A percentile compares a stretch with the other conserved stretches of the same genome.
phyloP scores from a whole-genome alignment of 345 rosid genomes.

The Citrus glauca region DNA sequence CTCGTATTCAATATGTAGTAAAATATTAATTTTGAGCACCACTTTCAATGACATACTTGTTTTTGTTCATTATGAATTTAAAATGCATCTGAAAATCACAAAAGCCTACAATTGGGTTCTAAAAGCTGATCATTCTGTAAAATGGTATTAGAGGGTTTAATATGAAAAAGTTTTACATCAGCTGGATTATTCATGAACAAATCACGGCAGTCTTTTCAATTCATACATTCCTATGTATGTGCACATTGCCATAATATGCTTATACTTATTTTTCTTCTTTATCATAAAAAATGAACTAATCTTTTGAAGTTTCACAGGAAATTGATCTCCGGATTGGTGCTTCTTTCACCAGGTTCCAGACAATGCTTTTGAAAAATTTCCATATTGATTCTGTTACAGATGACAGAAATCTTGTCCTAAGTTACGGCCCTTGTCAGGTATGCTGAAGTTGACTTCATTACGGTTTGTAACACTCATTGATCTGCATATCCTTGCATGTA shows the following conservation, averaged over 20 bases:
- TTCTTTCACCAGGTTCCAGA: constrained; percentile 96
- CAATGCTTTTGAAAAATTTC: constrained; percentile 79
- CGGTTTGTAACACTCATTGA: background rate
- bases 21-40: background rate
- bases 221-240: background rate
- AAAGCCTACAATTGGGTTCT: background rate
- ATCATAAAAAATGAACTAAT: background rate
- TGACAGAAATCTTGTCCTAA: constrained; percentile 81
- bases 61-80: background rate
- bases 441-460: constrained; percentile 12
- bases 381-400: constrained; percentile 61
- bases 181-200: background rate
- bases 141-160: background rate
- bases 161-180: background rate
- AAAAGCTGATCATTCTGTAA: background rate
- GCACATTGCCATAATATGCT: background rate
- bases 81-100: background rate
- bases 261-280: background rate
- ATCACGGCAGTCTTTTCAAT: background rate
- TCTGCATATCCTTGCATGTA: constrained; percentile 13
- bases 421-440: constrained; percentile 99
- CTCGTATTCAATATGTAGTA: background rate
- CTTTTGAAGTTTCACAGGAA: constrained; percentile 46
- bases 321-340: constrained; percentile 97
- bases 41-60: background rate